phyloP scores from a whole-genome alignment of 345 rosid genomes.

The Gossypium herbaceum region DNA sequence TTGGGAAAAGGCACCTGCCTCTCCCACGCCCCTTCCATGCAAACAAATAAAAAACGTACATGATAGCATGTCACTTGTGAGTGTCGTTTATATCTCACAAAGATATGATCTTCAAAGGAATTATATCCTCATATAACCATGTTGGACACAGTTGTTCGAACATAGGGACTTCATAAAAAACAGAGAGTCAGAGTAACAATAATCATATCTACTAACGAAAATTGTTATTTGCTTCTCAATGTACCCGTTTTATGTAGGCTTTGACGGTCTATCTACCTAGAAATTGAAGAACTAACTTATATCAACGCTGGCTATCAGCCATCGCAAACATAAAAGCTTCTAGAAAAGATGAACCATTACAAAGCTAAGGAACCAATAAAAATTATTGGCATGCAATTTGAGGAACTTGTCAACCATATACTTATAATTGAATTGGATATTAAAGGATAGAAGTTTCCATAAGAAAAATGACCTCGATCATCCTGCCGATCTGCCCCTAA shows the following conservation, averaged over 20 bases:
- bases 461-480: slow-evolving; percentile 20
- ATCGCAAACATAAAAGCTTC: not conserved
- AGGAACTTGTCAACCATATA: not conserved
- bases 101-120: not conserved
- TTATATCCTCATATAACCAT: no score
- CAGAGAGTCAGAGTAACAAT: not conserved
- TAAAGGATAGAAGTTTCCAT: slow-evolving; percentile 6
- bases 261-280: not conserved
- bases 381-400: not conserved
- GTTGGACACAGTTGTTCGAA: not conserved
- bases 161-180: not conserved
- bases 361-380: not conserved
- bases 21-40: not conserved
- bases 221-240: not conserved
- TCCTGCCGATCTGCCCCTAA: not conserved
- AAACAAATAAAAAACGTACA: not conserved
- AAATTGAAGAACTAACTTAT: not conserved
- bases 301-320: not conserved
- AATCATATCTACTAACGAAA: not conserved
- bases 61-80: not conserved
- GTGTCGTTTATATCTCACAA: not conserved
- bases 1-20: no score
- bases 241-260: not conserved
- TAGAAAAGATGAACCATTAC: not conserved
- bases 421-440: not conserved